These are phyloP conservation scores for Pichia occidentalis DNA, from an alignment of 805 yeast genomes.

Conservation along the genomic window DNA sequence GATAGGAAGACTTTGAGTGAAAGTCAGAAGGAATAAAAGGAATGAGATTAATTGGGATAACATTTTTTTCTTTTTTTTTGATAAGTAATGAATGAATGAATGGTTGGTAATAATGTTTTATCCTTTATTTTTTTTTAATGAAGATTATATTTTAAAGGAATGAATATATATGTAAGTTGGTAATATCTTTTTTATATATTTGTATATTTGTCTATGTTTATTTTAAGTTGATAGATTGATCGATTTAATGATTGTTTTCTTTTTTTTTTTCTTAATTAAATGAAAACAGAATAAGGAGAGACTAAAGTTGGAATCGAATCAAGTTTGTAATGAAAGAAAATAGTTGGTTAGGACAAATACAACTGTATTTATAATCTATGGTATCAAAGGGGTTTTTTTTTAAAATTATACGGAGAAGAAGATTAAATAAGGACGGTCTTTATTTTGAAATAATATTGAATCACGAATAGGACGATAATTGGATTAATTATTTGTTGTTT, in stretches of 20 bases:
- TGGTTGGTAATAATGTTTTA: conserved; percentile 1
- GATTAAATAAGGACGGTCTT: no score
- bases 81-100: background rate
- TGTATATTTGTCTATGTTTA: conserved; percentile 1
- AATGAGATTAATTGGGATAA: background rate
- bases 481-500: no score
- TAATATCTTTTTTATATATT: no score
- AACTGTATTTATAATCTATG: background rate
- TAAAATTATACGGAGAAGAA: no score
- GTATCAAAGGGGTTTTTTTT: conserved; percentile 7
- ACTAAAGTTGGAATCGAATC: conserved; percentile 1
- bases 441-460: no score
- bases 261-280: no score
- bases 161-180: no score
- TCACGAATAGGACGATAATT: no score
- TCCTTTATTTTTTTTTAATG: no score
- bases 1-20: conserved; percentile 2
- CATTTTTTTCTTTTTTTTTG: background rate
- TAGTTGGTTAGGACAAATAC: conserved; percentile 1
- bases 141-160: no score
- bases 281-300: background rate
- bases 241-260: no score
- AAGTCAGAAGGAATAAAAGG: conserved; percentile 1
- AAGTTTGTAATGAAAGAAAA: conserved; percentile 7
- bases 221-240: background rate